These are phyloP conservation scores for Clohesyomyces aquaticus DNA, from an alignment of 495 filamentous ascomycete genomes.

Conservation along the genomic window DNA sequence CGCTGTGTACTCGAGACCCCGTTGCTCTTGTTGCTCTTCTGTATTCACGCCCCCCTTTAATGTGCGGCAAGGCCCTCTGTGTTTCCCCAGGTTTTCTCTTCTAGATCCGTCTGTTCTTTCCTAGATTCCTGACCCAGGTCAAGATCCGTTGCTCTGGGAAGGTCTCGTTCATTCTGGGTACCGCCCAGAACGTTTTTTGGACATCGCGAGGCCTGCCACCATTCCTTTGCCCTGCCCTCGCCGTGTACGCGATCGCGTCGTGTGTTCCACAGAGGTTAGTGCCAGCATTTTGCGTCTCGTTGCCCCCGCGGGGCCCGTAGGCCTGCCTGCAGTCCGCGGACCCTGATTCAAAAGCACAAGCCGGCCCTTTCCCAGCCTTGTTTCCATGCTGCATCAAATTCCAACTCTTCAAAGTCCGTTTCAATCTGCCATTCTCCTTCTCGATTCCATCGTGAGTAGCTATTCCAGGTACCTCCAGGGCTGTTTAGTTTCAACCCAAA, in stretches of 20 bases:
- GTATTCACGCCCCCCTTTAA: conserved; percentile 15
- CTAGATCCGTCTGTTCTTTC: conserved; percentile 5
- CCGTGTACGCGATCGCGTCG: conserved; percentile 24
- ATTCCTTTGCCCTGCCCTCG: conserved; percentile 28
- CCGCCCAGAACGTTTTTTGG: conserved; percentile 9
- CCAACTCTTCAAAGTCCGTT: background rate
- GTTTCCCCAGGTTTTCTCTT: background rate
- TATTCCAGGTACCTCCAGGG: no score
- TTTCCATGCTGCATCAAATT: background rate
- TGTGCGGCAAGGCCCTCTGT: conserved; percentile 18
- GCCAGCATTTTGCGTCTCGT: conserved; percentile 9
- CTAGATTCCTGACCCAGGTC: conserved; percentile 1
- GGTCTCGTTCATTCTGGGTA: no score
- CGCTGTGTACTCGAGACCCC: background rate
- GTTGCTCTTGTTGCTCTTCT: background rate
- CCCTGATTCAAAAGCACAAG: conserved; percentile 32
- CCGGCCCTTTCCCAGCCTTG: background rate
- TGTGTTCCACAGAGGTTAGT: conserved; percentile 26
- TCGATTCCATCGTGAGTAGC: no score
- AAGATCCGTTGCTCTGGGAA: no score
- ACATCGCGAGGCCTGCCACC: conserved; percentile 10
- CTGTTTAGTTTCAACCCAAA: no score
- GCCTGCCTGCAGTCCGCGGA: background rate
- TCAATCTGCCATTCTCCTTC: no score
- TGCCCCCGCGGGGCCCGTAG: conserved; percentile 1